phyloP scores from a whole-genome alignment of 192 early-diverging fungal species.

The Spizellomyces punctatus region DNA sequence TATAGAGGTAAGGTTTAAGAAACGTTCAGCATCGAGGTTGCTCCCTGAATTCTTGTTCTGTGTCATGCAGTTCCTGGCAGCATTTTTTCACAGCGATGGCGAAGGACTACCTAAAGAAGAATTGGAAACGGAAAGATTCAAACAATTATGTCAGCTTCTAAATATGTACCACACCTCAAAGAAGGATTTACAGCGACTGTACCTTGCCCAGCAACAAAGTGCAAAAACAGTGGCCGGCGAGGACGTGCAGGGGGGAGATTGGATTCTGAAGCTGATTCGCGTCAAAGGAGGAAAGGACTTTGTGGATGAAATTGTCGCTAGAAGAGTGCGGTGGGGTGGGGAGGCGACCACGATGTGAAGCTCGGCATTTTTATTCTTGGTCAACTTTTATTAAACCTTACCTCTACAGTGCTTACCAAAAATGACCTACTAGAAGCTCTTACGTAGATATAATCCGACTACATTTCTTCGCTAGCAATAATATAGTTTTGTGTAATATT shows the following conservation, averaged over 20 bases:
- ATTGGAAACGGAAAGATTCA: slow-evolving; percentile 19
- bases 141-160: slow-evolving; percentile 9
- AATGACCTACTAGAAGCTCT: too few species aligned
- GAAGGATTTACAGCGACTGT: slow-evolving; percentile 19
- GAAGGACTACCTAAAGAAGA: slow-evolving; percentile 28
- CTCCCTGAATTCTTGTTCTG: neutral
- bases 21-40: neutral
- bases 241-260: slow-evolving; percentile 2
- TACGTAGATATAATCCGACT: too few species aligned
- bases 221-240: neutral
- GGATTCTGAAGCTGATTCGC: slow-evolving; percentile 35
- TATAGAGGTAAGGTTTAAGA: slow-evolving; percentile 20
- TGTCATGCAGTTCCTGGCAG: neutral
- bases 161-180: slow-evolving; percentile 24
- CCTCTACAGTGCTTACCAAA: too few species aligned
- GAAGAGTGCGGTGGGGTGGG: slow-evolving; percentile 1
- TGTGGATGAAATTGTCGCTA: slow-evolving; percentile 26
- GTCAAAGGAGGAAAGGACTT: slow-evolving; percentile 33
- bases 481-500: too few species aligned
- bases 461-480: too few species aligned
- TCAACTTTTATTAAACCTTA: too few species aligned
- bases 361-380: too few species aligned
- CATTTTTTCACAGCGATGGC: slow-evolving; percentile 32
- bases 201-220: neutral
- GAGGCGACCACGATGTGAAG: too few species aligned